These are phyloP conservation scores for Pilaira anomala DNA, from an alignment of 192 early-diverging fungal species.

Conservation along the genomic window DNA sequence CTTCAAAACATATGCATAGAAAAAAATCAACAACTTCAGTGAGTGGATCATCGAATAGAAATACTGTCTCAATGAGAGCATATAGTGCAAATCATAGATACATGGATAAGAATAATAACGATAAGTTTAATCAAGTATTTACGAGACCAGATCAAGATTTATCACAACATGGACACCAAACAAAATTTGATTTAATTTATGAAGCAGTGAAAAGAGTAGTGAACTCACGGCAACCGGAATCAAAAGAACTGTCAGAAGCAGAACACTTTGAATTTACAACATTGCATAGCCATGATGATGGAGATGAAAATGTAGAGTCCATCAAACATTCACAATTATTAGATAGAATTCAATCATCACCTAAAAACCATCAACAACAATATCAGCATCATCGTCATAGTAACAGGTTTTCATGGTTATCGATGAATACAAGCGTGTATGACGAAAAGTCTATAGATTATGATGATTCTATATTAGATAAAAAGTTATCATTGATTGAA, in stretches of 20 bases:
- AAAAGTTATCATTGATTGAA: background rate
- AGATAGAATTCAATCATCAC: too few relatives aligned
- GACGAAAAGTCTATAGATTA: too few relatives aligned
- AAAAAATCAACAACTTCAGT: background rate
- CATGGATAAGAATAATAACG: background rate
- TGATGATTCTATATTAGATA: too few relatives aligned
- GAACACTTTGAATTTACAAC: conserved; percentile 3
- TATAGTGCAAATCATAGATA: conserved; percentile 8
- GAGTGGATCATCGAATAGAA: conserved; percentile 8
- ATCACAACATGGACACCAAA: too few relatives aligned
- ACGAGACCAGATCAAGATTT: background rate
- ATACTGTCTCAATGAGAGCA: conserved; percentile 13
- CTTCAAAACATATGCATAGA: background rate
- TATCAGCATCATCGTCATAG: conserved; percentile 1
- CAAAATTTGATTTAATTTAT: background rate
- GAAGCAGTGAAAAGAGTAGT: conserved; percentile 20
- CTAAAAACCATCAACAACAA: conserved; percentile 4
- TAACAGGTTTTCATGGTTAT: background rate
- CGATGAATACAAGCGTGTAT: background rate
- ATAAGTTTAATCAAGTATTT: background rate
- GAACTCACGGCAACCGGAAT: conserved; percentile 16
- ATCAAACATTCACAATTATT: background rate
- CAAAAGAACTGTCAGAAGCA: background rate
- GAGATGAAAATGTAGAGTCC: too few relatives aligned
- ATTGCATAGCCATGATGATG: background rate